Evolutionary conservation across 2,329 filamentous ascomycete species (phyloP).

Genomic region (Botrytis cinerea): DNA sequence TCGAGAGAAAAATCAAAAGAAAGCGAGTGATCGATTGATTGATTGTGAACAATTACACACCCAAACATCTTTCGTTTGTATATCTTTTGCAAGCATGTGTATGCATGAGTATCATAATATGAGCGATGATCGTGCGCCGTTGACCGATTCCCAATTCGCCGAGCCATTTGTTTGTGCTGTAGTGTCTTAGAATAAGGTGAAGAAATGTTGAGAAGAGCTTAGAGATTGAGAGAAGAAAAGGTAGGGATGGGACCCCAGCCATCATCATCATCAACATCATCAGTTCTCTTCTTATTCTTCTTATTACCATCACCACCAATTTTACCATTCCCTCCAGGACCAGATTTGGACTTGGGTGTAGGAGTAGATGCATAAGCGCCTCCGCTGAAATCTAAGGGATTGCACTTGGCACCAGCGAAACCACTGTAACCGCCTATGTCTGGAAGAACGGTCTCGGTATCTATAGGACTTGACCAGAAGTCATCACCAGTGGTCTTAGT

Average conservation of each 20-base stretch:
- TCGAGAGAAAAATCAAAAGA: neutral
- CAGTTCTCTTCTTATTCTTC: neutral
- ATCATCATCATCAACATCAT: conserved; percentile 7
- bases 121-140: neutral
- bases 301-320: neutral
- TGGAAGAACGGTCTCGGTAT: neutral
- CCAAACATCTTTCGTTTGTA: neutral
- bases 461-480: neutral
- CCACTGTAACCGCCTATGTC: conserved; percentile 7
- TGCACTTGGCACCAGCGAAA: neutral
- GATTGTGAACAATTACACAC: conserved; percentile 7
- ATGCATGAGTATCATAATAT: neutral
- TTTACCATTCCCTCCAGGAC: neutral
- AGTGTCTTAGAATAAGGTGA: neutral
- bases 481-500: neutral
- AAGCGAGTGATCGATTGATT: conserved; percentile 1
- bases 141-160: neutral
- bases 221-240: conserved; percentile 6
- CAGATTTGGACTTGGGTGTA: neutral
- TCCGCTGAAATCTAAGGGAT: neutral
- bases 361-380: neutral
- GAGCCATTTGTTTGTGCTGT: neutral
- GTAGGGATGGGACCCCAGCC: conserved; percentile 12
- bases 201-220: neutral
- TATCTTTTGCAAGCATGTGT: conserved; percentile 12